Base-by-base conservation (phyloP, 768 basidiomycete genomes). In the Calvatia gigantea region DNA sequence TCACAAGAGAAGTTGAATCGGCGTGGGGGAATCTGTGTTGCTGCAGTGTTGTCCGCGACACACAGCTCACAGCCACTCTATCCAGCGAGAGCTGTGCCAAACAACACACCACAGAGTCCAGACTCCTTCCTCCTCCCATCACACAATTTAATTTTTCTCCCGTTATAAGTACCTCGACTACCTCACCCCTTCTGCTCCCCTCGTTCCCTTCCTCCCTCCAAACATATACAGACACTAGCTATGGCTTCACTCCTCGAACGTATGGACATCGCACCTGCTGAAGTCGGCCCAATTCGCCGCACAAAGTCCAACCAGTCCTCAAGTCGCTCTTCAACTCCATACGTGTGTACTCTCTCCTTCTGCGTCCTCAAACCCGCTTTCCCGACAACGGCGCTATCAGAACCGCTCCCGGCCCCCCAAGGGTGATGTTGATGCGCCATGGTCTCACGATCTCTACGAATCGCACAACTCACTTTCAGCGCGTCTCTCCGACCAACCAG, bases 371-470 rank as follows among this genome's bases (percentile, higher is more conserved):
- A 58, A 58, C 58, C 57, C 43, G 32, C 56, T 45, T 54, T 62
- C 58, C 66, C 60, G 64, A 70, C 59, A 44, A 61, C 57, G 64
- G 63, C 57, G 58, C 58, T 58, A 54, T 51, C 75, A 83, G 68
- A 75, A 72, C 59, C 82, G 84, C 46, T 68, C 77, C 35, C 79
- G 81, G 21, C 72, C 75, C 21, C 84, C 84, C 29, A 87, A 85
- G 65, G 85, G 85, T 66, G 81, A 89, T 63, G 64, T 82, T 37
- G 83, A 90, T 60, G 74, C 77, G 17, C 74, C 73, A 37, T 90
- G 88, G 88, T 76, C 85, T 37, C 88, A 90, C 62, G 88, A 90
- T 67, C 69, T 89, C 51, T 90, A 71, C 61, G 83, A 86, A 55
- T 69, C 74, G 6, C 78, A 80, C 61, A 81, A 83, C 65, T 82